Evolutionary conservation across 2,329 filamentous ascomycete genomes (phyloP).

Genomic region (Lecanicillium sp.): DNA sequence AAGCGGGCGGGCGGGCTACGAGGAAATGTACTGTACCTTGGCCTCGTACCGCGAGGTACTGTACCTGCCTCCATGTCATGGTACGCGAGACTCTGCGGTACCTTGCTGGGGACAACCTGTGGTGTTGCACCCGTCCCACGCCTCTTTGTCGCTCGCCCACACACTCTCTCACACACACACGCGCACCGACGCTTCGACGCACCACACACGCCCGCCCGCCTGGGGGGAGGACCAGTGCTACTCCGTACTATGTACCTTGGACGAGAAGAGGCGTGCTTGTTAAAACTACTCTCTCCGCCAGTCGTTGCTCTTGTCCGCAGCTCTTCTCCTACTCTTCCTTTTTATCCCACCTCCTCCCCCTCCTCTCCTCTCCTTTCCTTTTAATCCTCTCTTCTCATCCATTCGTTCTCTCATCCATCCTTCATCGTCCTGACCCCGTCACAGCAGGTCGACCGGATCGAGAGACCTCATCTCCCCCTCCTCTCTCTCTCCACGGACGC

Average conservation of each 20-base stretch:
- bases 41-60: too few relatives aligned
- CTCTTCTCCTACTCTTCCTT: slow-evolving; percentile 46
- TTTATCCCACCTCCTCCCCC: slow-evolving; percentile 29
- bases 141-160: too few relatives aligned
- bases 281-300: slow-evolving; percentile 10
- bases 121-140: too few relatives aligned
- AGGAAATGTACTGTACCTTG: too few relatives aligned
- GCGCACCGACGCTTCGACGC: too few relatives aligned
- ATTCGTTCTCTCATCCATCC: slow-evolving; percentile 48
- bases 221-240: too few relatives aligned
- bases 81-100: too few relatives aligned
- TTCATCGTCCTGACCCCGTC: slow-evolving; percentile 37
- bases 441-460: slow-evolving; percentile 22
- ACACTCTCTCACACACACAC: too few relatives aligned
- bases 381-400: slow-evolving; percentile 30
- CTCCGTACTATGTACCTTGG: too few relatives aligned
- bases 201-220: neutral
- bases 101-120: too few relatives aligned
- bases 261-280: neutral
- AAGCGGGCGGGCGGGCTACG: too few relatives aligned
- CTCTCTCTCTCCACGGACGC: slow-evolving; percentile 8
- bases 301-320: slow-evolving; percentile 35
- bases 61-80: too few relatives aligned
- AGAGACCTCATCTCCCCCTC: slow-evolving; percentile 13
- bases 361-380: slow-evolving; percentile 20